phyloP scores from a whole-genome alignment of 768 basidiomycete species.

The Trametes villosa region DNA sequence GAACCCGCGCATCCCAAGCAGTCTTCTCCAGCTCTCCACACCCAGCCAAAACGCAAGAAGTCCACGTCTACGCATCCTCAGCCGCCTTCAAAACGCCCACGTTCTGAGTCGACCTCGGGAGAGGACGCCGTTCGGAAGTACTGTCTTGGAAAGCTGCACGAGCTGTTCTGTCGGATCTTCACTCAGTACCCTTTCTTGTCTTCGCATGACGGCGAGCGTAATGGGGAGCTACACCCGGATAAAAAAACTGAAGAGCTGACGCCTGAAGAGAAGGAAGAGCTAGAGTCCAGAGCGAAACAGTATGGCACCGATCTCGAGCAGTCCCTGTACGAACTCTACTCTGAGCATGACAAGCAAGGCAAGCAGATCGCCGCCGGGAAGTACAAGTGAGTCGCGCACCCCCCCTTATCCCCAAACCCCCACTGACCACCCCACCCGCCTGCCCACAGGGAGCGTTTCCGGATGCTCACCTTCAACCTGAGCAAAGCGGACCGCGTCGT shows the following conservation, averaged over 20 bases:
- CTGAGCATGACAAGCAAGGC: slow-evolving; percentile 76
- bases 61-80: slow-evolving; percentile 40
- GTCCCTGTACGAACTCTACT: slow-evolving; percentile 74
- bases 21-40: slow-evolving; percentile 24
- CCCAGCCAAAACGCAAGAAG: slow-evolving; percentile 60
- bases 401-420: background rate
- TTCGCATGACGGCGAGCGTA: slow-evolving; percentile 31
- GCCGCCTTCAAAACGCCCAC: slow-evolving; percentile 53
- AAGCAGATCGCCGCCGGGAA: slow-evolving; percentile 67
- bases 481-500: slow-evolving; percentile 78
- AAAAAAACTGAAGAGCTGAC: slow-evolving; percentile 58
- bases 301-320: slow-evolving; percentile 78
- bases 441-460: slow-evolving; percentile 76
- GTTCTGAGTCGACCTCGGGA: slow-evolving; percentile 44
- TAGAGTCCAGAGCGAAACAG: slow-evolving; percentile 60
- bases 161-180: slow-evolving; percentile 73
- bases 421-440: background rate
- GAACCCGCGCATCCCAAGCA: slow-evolving; percentile 8
- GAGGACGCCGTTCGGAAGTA: slow-evolving; percentile 83
- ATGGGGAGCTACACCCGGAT: slow-evolving; percentile 33
- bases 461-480: slow-evolving; percentile 88
- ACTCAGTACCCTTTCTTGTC: slow-evolving; percentile 65
- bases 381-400: slow-evolving; percentile 68
- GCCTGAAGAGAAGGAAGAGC: slow-evolving; percentile 59
- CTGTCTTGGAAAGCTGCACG: slow-evolving; percentile 75